These are phyloP conservation scores for Piloderma croceum DNA, from an alignment of 768 basidiomycete genomes.

Conservation along the genomic window DNA sequence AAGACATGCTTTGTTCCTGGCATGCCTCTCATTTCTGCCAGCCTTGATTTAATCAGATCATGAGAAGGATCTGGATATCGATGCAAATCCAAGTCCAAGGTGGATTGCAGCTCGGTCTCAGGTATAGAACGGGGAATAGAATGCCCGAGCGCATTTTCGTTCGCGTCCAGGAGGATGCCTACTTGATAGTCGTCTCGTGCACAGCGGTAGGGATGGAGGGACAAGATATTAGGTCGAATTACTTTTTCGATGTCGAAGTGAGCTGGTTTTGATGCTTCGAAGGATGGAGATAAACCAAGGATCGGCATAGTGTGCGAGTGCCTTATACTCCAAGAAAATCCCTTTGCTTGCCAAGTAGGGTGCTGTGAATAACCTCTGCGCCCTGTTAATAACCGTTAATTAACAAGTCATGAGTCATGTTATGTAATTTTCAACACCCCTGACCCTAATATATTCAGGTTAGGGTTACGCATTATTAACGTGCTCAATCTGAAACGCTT, in stretches of 20 bases:
- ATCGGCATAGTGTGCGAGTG: constrained; percentile 63
- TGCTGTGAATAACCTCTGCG: no score
- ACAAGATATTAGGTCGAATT: constrained; percentile 90
- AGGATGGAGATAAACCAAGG: constrained; percentile 48
- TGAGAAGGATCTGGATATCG: constrained; percentile 94
- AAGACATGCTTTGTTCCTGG: constrained; percentile 68
- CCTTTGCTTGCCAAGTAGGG: no score
- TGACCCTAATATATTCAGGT: no score
- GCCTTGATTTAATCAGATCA: constrained; percentile 65
- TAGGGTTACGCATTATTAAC: no score
- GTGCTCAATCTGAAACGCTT: no score
- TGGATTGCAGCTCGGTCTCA: background rate
- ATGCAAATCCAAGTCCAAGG: constrained; percentile 49
- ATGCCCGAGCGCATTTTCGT: constrained; percentile 93
- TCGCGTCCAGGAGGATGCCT: constrained; percentile 93
- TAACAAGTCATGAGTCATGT: no score
- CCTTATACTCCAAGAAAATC: no score
- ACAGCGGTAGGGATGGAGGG: constrained; percentile 89
- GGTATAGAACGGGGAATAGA: constrained; percentile 52
- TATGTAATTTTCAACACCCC: no score
- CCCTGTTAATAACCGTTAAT: no score
- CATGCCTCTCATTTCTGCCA: constrained; percentile 68
- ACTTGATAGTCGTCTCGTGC: constrained; percentile 92
- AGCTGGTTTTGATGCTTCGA: constrained; percentile 46
- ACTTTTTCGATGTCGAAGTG: constrained; percentile 84